Conservation (phyloP, 108 stramenopile species). For the Fistulifera solaris region DNA sequence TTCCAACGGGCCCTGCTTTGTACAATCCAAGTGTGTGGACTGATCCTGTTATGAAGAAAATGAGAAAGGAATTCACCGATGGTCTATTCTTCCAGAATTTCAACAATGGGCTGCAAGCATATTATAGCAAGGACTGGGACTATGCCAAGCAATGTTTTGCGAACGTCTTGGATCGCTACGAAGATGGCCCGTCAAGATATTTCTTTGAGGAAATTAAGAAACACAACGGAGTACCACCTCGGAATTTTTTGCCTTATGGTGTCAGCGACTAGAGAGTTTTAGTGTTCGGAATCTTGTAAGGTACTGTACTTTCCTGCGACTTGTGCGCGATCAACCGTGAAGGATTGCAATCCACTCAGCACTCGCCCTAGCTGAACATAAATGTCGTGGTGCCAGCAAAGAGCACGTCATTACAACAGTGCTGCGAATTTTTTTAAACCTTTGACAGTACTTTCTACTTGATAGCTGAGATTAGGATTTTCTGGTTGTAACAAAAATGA, state of each 20-base stretch:
- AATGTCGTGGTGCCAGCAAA: too few species aligned
- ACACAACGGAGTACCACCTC: constrained; percentile 50
- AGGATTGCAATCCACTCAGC: too few species aligned
- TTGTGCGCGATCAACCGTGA: too few species aligned
- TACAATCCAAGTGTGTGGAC: constrained; percentile 61
- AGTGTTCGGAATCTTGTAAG: too few species aligned
- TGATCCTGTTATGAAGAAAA: constrained; percentile 49
- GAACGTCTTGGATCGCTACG: constrained; percentile 39
- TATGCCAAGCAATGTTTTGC: constrained; percentile 50
- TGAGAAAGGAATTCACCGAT: constrained; percentile 54
- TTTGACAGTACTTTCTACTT: too few species aligned
- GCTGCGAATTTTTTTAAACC: too few species aligned
- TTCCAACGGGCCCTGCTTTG: constrained; percentile 46
- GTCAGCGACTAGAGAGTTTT: not conserved
- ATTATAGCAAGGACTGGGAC: constrained; percentile 60
- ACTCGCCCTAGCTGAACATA: too few species aligned
- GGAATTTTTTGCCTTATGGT: constrained; percentile 31
- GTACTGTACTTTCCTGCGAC: too few species aligned
- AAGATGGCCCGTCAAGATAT: constrained; percentile 72
- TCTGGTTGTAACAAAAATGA: too few species aligned
- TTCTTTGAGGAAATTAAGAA: constrained; percentile 55
- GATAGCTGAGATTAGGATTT: too few species aligned
- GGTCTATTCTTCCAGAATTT: constrained; percentile 63
- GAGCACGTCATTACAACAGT: too few species aligned
- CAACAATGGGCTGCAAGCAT: constrained; percentile 56